Base-by-base conservation (phyloP, 495 filamentous ascomycete species). In the Oidiodendron maius region DNA sequence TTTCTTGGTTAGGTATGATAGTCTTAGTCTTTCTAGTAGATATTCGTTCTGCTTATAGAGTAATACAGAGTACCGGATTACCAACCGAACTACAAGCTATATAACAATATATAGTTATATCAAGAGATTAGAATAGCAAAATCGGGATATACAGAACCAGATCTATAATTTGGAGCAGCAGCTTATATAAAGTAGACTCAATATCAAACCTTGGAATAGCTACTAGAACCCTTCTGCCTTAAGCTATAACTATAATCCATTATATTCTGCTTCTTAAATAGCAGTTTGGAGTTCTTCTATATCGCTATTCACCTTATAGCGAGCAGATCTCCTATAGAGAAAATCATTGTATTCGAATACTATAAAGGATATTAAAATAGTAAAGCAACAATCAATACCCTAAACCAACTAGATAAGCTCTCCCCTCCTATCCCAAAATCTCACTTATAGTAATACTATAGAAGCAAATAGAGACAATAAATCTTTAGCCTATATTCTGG, bases 1-100 rank as follows among this genome's bases (percentile, higher is more conserved):
- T n/a, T n/a, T n/a, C n/a, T n/a, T n/a, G 64, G 89, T 93, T 45
- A 78, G 82, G 49, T 95, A 89, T 70, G 89, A 94, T 65, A 79
- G 75, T 26, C n/a, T n/a, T n/a, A n/a, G n/a, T n/a, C 66, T 81
- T 23, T 70, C 77, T 23, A 77, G 80, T 40, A 86, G 88, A 37
- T 95, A 89, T 58, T 80, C 78, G 50, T 79, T 83, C 51, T 95
- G 89, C 64, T 66, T 77, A 50, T 77, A 82, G 61, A 81, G 80
- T 46, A 78, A 80, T 52, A 75, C 81, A 42, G 76, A 81, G 48
- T 95, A 90, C 65, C 78, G 77, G 57, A 86, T 88, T 10, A 95
- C 89, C 12, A 89, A 95, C 62, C 79, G 86, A 23, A 88, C 93
- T 53, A 91, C 87, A 13, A 86, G 86, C 21, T 80, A 84, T 47